These are phyloP conservation scores for Aspergillus saccharolyticus DNA, from an alignment of 495 filamentous ascomycete species.

Conservation along the genomic window DNA sequence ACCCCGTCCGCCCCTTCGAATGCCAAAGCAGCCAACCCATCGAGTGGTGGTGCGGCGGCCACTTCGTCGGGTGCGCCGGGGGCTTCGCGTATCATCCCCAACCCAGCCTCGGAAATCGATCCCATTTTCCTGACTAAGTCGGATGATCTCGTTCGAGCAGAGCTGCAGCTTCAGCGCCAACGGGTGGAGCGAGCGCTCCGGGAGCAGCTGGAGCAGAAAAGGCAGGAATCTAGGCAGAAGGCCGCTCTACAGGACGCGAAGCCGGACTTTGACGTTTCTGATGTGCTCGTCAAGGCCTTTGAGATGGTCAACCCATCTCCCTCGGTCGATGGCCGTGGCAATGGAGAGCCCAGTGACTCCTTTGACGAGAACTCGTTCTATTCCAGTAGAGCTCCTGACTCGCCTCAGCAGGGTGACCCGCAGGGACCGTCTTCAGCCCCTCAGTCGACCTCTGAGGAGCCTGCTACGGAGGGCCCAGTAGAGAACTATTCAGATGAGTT, in stretches of 20 bases:
- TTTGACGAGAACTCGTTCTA: slow-evolving; percentile 95
- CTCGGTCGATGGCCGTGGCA: slow-evolving; percentile 46
- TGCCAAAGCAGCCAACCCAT: slow-evolving; percentile 23
- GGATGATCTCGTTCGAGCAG: slow-evolving; percentile 74
- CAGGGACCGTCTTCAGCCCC: slow-evolving; percentile 28
- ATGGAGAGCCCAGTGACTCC: slow-evolving; percentile 63
- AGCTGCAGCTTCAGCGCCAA: slow-evolving; percentile 73
- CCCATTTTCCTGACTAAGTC: slow-evolving; percentile 82
- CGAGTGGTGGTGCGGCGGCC: slow-evolving; percentile 28
- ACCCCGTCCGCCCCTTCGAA: slow-evolving; percentile 25
- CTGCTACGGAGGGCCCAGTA: slow-evolving; percentile 21
- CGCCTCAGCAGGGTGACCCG: slow-evolving; percentile 31
- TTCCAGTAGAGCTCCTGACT: slow-evolving; percentile 67
- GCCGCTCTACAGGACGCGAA: slow-evolving; percentile 52
- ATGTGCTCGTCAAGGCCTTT: slow-evolving; percentile 66
- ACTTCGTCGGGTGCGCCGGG: slow-evolving; percentile 21
- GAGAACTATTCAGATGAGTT: slow-evolving; percentile 43
- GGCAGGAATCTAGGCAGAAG: slow-evolving; percentile 50
- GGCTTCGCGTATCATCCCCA: slow-evolving; percentile 34
- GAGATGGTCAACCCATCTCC: slow-evolving; percentile 62
- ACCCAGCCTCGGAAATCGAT: slow-evolving; percentile 53
- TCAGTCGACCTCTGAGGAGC: slow-evolving; percentile 22
- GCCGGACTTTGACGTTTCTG: slow-evolving; percentile 68
- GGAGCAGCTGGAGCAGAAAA: slow-evolving; percentile 68
- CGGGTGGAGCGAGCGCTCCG: slow-evolving; percentile 71